A percentile compares a stretch with the other conserved stretches of the same genome.
These are phyloP conservation scores for Rhizopus stolonifer DNA, from an alignment of 371 early-diverging fungal species.

Conservation along the genomic window DNA sequence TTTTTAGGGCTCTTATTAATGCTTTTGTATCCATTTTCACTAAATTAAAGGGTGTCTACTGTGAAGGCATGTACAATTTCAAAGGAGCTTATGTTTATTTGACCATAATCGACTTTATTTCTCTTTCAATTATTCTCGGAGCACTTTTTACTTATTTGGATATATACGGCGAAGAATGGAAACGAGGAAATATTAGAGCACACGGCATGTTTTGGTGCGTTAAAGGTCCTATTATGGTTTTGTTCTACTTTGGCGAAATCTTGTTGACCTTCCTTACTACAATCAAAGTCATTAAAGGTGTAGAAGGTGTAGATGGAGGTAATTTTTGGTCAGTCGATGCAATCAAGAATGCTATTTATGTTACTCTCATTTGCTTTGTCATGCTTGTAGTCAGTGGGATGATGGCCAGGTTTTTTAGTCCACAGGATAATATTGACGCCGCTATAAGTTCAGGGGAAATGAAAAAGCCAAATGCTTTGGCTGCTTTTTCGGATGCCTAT, in stretches of 20 bases:
- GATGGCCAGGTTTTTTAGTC: slow-evolving; percentile 42
- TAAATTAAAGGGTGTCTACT: slow-evolving; percentile 38
- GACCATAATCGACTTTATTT: slow-evolving; percentile 42
- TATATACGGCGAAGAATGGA: slow-evolving; percentile 39
- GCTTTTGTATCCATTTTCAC: slow-evolving; percentile 44
- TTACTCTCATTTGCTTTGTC: slow-evolving; percentile 36
- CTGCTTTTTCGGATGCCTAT: slow-evolving; percentile 40
- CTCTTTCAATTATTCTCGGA: slow-evolving; percentile 39
- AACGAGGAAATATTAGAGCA: slow-evolving; percentile 28
- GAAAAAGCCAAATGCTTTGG: slow-evolving; percentile 19
- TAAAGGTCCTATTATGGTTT: slow-evolving; percentile 51
- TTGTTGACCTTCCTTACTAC: slow-evolving; percentile 30
- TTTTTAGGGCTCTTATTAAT: slow-evolving; percentile 37
- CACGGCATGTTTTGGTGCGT: too few species aligned
- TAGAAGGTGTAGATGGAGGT: slow-evolving; percentile 30
- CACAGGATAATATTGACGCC: slow-evolving; percentile 9
- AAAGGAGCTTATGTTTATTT: slow-evolving; percentile 47
- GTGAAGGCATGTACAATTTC: slow-evolving; percentile 36
- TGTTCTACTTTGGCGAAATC: slow-evolving; percentile 48
- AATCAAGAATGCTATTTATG: slow-evolving; percentile 42
- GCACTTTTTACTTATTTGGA: slow-evolving; percentile 46
- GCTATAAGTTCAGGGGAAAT: not conserved
- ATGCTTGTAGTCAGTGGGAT: slow-evolving; percentile 38
- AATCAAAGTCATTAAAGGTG: slow-evolving; percentile 37
- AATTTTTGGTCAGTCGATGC: slow-evolving; percentile 42